A percentile compares a stretch with the other conserved stretches of the same genome.
These are phyloP conservation scores for Effrenium voratum DNA, from an alignment of 73 alveolate species.

Conservation along the genomic window DNA sequence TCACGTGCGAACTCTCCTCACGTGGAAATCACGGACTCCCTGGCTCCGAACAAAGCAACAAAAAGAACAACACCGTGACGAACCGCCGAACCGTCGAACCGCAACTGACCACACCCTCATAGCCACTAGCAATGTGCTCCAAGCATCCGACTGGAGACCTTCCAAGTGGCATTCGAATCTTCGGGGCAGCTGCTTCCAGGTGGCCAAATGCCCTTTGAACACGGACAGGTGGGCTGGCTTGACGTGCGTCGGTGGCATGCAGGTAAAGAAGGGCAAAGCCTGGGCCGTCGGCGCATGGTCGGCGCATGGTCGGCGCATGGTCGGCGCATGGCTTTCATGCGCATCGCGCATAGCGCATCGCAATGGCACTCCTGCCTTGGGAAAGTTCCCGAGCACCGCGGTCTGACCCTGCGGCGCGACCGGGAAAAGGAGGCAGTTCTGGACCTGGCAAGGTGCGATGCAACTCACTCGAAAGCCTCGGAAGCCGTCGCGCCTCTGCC, in stretches of 20 bases:
- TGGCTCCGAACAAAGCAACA: neutral
- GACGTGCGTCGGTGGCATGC: neutral
- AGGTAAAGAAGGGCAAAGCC: neutral
- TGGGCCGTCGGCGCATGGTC: too few relatives aligned
- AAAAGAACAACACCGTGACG: neutral
- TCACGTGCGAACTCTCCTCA: neutral
- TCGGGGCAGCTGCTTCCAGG: slow-evolving; percentile 9
- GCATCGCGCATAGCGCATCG: too few relatives aligned
- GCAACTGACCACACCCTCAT: neutral
- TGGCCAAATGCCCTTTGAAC: neutral
- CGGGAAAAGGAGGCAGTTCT: slow-evolving; percentile 8
- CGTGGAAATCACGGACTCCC: neutral
- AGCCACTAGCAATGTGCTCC: neutral
- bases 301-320: too few relatives aligned
- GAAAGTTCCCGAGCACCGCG: neutral
- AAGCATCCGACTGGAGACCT: neutral
- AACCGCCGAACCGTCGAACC: neutral
- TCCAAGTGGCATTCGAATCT: neutral
- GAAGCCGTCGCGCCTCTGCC: too few relatives aligned
- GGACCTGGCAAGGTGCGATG: neutral
- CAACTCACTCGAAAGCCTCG: too few relatives aligned
- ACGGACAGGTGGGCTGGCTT: neutral
- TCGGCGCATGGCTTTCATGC: too few relatives aligned
- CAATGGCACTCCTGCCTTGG: neutral
- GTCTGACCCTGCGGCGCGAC: neutral